Evolutionary conservation across 805 yeast genomes (phyloP), one percentile per base, ranked within the genome.

Genomic region (Lipomyces yamadae): DNA sequence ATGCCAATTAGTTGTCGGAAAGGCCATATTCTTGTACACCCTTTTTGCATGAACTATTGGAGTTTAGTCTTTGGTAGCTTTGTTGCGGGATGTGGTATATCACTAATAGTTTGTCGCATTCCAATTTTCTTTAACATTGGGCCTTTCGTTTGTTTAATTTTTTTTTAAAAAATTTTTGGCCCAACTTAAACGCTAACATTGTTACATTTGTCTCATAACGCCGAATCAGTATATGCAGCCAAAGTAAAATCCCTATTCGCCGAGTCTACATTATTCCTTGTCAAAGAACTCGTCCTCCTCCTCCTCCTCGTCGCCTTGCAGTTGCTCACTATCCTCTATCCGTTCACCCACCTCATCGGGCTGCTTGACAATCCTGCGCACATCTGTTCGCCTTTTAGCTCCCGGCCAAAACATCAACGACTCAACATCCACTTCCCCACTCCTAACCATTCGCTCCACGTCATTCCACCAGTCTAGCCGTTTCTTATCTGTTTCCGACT

Each of bases 201-300:
- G 15, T 11, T 37, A 10, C 39, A 35, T 35, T 42, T n/a, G 48
- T n/a, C 48, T 42, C 48, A n/a, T 4, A 42, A 42, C 48, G 48
- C 48, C 48, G 6, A 13, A 15, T 42, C 18, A 6, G 6, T 42
- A n/a, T n/a, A 42, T n/a, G n/a, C n/a, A 39, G 15, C 45, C 45
- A 39, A 39, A 18, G 30, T 24, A 18, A 11, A 39, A 35, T 15
- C 24, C n/a, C 30, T 32, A 32, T 18, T 53, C 52, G 1, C 11
- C 32, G 32, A 42, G 18, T 10, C n/a, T 32, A 11, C 10, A 10
- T 13, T 24, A 55, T 48, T 55, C 29, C 50, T 55, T 57, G 10
- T 63, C 69, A 45, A 66, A 66, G 42, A 66, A 66, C 35, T 66
- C 69, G 29, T 66, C 69, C 39, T 66, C 69, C 30, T 58, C 24